phyloP scores from a whole-genome alignment of 257 asterid genomes.

The Nicotiana undulata region DNA sequence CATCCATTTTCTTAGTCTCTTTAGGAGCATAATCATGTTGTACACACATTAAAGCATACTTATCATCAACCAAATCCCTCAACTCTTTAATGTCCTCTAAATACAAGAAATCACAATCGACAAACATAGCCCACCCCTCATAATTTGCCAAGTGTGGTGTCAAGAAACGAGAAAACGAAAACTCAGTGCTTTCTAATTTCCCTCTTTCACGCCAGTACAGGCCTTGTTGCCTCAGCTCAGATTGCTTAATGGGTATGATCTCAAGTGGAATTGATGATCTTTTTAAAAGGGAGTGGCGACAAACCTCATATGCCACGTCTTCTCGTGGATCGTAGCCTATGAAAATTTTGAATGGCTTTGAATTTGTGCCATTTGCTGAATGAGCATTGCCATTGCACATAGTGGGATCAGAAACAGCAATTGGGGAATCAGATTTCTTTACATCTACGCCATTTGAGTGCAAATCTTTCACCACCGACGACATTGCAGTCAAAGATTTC shows the following conservation, averaged over 20 bases:
- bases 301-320: slow-evolving; percentile 76
- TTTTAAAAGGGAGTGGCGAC: slow-evolving; percentile 53
- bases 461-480: slow-evolving; percentile 16
- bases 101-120: slow-evolving; percentile 79
- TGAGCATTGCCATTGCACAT: not conserved
- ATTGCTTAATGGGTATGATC: slow-evolving; percentile 62
- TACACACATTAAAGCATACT: slow-evolving; percentile 76
- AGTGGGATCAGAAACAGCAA: not conserved
- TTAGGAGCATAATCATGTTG: slow-evolving; percentile 85
- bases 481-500: slow-evolving; percentile 2
- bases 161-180: slow-evolving; percentile 69
- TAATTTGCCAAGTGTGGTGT: slow-evolving; percentile 54
- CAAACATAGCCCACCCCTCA: slow-evolving; percentile 90
- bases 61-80: slow-evolving; percentile 50
- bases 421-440: not conserved
- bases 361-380: slow-evolving; percentile 13
- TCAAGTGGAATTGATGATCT: slow-evolving; percentile 78
- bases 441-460: not conserved
- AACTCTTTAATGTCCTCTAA: slow-evolving; percentile 56
- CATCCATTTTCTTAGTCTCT: slow-evolving; percentile 85
- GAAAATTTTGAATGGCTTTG: slow-evolving; percentile 47
- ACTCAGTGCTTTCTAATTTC: slow-evolving; percentile 78
- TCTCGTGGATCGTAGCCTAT: slow-evolving; percentile 78
- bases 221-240: slow-evolving; percentile 54
- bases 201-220: slow-evolving; percentile 82